Conservation (phyloP, 192 early-diverging fungal species). For the Jimgerdemannia flammicorona region DNA sequence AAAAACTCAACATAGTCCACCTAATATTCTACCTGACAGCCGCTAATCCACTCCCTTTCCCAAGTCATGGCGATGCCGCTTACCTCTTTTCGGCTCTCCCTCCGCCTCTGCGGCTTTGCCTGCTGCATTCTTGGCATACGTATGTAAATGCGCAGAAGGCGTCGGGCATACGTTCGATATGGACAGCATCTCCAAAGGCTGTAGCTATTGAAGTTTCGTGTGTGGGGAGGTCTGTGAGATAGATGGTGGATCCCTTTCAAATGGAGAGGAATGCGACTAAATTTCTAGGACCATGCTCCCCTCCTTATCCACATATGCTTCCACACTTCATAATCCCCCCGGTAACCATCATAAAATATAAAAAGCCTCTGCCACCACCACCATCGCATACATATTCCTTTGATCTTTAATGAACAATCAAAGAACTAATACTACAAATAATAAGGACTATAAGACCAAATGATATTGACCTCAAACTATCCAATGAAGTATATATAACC, state of each 20-base stretch:
- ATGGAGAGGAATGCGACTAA: too few relatives aligned
- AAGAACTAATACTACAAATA: neutral
- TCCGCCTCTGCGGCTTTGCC: neutral
- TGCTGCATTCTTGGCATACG: slow-evolving; percentile 20
- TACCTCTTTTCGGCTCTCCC: neutral
- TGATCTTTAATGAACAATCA: too few relatives aligned
- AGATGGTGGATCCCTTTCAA: neutral
- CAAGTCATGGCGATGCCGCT: neutral
- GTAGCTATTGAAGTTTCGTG: slow-evolving; percentile 3
- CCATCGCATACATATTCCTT: too few relatives aligned
- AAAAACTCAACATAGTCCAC: too few relatives aligned
- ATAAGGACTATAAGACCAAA: too few relatives aligned
- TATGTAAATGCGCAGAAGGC: slow-evolving; percentile 35
- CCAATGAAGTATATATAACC: neutral
- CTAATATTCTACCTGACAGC: too few relatives aligned
- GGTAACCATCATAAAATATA: too few relatives aligned
- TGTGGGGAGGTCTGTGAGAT: neutral
- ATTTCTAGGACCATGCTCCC: too few relatives aligned
- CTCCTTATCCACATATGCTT: too few relatives aligned
- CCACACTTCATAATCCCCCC: too few relatives aligned
- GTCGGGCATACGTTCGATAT: slow-evolving; percentile 51
- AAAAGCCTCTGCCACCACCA: too few relatives aligned
- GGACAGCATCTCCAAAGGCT: slow-evolving; percentile 36
- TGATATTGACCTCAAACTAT: slow-evolving; percentile 29
- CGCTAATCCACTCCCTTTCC: slow-evolving; percentile 17